These are phyloP conservation scores for Geranomyces michiganensis DNA, from an alignment of 192 early-diverging fungal genomes.

Conservation along the genomic window DNA sequence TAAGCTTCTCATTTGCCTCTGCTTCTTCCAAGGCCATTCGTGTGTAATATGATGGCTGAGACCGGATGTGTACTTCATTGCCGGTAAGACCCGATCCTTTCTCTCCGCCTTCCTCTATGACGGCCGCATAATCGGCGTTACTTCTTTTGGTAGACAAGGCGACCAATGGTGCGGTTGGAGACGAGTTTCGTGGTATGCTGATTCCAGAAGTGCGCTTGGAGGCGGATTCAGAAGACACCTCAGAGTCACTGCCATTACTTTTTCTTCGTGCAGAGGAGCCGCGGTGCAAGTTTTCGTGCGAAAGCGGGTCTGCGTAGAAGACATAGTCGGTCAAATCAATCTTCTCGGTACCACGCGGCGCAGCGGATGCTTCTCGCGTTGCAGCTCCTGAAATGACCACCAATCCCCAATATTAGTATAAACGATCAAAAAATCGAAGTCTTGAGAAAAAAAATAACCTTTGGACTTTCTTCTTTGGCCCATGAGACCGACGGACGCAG, in stretches of 20 bases:
- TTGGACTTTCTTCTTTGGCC: too few relatives aligned
- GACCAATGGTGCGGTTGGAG: conserved; percentile 12
- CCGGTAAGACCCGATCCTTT: conserved; percentile 2
- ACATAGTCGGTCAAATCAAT: conserved; percentile 21
- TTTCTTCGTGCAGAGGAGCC: neutral
- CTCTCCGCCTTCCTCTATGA: neutral
- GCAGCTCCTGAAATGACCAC: too few relatives aligned
- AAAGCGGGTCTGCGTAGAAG: conserved; percentile 31
- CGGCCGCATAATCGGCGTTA: neutral
- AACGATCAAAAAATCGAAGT: too few relatives aligned
- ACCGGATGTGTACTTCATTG: neutral
- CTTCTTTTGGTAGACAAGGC: neutral
- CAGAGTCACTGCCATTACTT: neutral
- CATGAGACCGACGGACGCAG: too few relatives aligned
- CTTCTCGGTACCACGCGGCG: too few relatives aligned
- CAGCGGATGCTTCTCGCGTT: too few relatives aligned
- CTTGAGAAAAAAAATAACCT: too few relatives aligned
- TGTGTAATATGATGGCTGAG: conserved; percentile 19
- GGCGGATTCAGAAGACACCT: neutral
- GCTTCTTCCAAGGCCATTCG: conserved; percentile 31
- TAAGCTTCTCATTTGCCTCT: conserved; percentile 27
- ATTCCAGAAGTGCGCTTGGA: neutral
- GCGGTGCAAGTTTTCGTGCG: conserved; percentile 8
- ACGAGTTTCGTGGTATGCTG: neutral
- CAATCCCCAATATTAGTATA: too few relatives aligned